Conservation (phyloP, 2,329 filamentous ascomycete species). For the Arthrobotrys iridis region DNA sequence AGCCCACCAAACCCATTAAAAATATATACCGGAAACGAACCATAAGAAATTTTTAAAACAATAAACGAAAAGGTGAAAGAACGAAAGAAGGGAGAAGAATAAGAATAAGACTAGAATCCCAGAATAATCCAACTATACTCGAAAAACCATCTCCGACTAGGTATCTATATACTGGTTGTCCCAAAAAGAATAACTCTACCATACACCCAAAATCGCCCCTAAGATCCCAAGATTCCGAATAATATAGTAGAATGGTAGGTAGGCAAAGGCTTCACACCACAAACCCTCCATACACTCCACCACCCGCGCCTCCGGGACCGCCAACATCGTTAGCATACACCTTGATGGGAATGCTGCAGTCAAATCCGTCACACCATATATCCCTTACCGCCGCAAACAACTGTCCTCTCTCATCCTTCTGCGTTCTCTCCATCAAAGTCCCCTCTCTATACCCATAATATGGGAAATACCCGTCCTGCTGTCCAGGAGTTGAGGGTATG, state of each 20-base stretch:
- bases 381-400: constrained; percentile 81
- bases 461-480: constrained; percentile 59
- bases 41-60: too few species aligned
- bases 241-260: neutral
- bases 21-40: too few species aligned
- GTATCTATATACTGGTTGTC: too few species aligned
- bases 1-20: too few species aligned
- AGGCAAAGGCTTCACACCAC: constrained; percentile 23
- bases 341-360: constrained; percentile 82
- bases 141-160: too few species aligned
- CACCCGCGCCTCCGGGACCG: constrained; percentile 18
- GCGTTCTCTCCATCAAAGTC: constrained; percentile 79
- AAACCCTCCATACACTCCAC: constrained; percentile 40
- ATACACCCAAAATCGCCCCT: too few species aligned
- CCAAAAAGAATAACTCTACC: too few species aligned
- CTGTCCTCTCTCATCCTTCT: constrained; percentile 79
- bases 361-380: constrained; percentile 86
- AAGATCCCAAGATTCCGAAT: neutral
- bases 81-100: too few species aligned
- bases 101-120: too few species aligned
- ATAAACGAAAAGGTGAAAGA: too few species aligned
- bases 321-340: constrained; percentile 69
- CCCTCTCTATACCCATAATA: constrained; percentile 59
- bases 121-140: too few species aligned
- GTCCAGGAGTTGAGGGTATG: constrained; percentile 28